These are phyloP conservation scores for Epichloe hybrida DNA, from an alignment of 2,329 filamentous ascomycete species.

Conservation along the genomic window DNA sequence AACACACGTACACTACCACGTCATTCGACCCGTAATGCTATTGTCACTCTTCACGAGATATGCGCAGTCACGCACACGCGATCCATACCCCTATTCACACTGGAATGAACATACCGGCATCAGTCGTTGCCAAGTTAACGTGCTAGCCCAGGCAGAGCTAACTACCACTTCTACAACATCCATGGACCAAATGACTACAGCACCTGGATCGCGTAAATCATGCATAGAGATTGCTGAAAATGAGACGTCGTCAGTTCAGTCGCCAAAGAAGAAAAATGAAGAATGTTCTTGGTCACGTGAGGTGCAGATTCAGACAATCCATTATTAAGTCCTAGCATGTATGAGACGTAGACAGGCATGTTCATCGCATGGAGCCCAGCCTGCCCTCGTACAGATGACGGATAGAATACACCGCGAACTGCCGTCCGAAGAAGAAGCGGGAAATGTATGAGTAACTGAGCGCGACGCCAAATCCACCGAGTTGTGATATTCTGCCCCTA, in stretches of 20 bases:
- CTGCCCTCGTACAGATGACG: conserved; percentile 13
- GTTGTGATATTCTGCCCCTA: conserved; percentile 11
- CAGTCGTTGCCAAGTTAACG: background rate
- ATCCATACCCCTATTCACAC: background rate
- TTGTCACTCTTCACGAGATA: background rate
- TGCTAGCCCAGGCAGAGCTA: background rate
- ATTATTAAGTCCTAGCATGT: conserved; percentile 32
- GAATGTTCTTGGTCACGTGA: background rate
- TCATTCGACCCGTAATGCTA: background rate
- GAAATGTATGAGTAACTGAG: conserved; percentile 20
- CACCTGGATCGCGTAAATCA: background rate
- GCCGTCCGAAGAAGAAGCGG: conserved; percentile 18
- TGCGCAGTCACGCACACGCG: background rate
- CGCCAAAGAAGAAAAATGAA: background rate
- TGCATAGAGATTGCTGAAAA: background rate
- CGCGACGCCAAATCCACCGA: conserved; percentile 23
- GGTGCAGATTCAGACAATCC: conserved; percentile 20
- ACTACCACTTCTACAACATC: no score
- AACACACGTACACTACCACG: background rate
- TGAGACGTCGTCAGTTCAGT: background rate
- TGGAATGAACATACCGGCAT: background rate
- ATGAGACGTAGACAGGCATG: conserved; percentile 8
- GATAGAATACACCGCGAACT: conserved; percentile 21
- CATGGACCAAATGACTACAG: no score
- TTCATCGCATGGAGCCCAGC: conserved; percentile 12